Base-by-base conservation (phyloP, 2,329 filamentous ascomycete genomes). In the Aureobasidium pullulans region DNA sequence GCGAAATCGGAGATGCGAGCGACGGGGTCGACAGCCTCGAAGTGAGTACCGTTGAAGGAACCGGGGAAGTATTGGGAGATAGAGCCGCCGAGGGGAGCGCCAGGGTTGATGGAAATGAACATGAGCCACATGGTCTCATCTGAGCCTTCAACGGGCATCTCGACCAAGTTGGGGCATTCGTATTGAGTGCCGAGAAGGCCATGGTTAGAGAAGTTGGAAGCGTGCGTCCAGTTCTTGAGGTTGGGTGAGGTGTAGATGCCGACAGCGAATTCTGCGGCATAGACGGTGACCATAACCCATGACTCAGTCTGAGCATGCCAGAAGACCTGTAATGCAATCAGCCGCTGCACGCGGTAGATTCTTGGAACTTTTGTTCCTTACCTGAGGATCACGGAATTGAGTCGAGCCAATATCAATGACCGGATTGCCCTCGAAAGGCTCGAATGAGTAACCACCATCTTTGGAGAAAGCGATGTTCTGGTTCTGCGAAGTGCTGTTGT, bases 331-430 rank as follows among this genome's bases (percentile, higher is more conserved):
- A 2, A 10, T 1, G 23, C 16, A 23, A 6, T 57, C n/a, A 57
- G 40, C 29, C 2, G 15, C 3, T 3, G 15, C 15, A 15, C 7
- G 4, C 7, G 4, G 3, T 23, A 13, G 9, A 32, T 16, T 1
- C n/a, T 43, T 1, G 6, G 23, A 6, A 2, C 2, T 40, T 8
- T 11, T 28, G 6, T 1, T 6, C 10, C 36, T 42, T 19, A 59
- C 60, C 65, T 87, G 84, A 1, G 85, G 84, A 63, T 88, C 85
- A 28, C 85, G 81, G 72, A 87, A 87, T 62, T 84, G 78, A 6
- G 70, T 75, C 16, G 79, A 76, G 60, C 75, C 75, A 66, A 79
- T 79, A 62, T 76, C 69, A 44, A 88, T 79, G 15, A 87, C 81
- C 1, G 85, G 85, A 62, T 88, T 88, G 4, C 69, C 68, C 1